Conservation (phyloP, 495 filamentous ascomycete species). For the Cercophora newfieldiana region DNA sequence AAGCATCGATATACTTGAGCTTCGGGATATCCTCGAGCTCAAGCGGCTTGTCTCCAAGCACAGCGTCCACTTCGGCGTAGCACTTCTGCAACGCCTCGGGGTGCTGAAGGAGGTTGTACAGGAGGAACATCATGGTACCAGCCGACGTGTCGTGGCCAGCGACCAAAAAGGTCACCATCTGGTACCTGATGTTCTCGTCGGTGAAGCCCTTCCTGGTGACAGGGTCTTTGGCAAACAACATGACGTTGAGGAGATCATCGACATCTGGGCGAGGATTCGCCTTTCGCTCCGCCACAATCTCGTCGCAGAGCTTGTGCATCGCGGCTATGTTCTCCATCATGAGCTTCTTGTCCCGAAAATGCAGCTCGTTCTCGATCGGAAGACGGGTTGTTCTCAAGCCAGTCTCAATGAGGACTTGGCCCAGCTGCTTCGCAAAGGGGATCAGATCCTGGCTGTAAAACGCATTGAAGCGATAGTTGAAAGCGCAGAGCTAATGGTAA, state of each 20-base stretch:
- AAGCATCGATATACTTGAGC: conserved; percentile 57
- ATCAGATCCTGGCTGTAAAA: conserved; percentile 61
- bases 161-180: conserved; percentile 64
- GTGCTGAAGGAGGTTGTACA: conserved; percentile 39
- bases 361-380: conserved; percentile 47
- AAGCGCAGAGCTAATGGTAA: conserved; percentile 63
- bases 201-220: conserved; percentile 58
- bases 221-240: conserved; percentile 59
- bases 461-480: conserved; percentile 64
- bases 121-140: conserved; percentile 41
- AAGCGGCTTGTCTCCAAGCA: conserved; percentile 59
- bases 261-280: conserved; percentile 52
- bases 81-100: conserved; percentile 35
- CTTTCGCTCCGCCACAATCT: conserved; percentile 56
- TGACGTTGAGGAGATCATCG: conserved; percentile 63
- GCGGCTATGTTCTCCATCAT: conserved; percentile 53
- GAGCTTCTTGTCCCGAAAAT: conserved; percentile 47
- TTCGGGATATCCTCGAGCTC: conserved; percentile 60
- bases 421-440: conserved; percentile 60
- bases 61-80: conserved; percentile 41
- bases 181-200: conserved; percentile 56
- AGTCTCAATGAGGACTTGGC: conserved; percentile 50
- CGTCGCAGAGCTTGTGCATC: conserved; percentile 51
- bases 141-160: conserved; percentile 64
- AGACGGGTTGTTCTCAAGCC: conserved; percentile 46